Percentiles rank a stretch among this genome's conserved stretches.
Conservation (phyloP, 2,329 filamentous ascomycete genomes). For the Trichophyton verrucosum region DNA sequence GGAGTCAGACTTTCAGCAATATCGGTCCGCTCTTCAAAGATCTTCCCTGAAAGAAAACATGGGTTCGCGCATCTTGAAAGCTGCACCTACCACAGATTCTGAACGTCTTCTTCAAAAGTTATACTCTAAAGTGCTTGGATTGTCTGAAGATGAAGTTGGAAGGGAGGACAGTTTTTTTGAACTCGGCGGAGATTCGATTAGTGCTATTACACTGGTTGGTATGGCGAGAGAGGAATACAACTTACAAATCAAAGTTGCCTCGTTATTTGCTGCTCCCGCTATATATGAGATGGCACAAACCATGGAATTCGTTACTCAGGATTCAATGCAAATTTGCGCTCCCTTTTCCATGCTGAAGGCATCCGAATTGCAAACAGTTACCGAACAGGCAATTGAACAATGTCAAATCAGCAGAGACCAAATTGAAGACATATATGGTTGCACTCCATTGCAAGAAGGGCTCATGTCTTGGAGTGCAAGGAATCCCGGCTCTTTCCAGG, state of each 20-base stretch:
- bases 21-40: neutral
- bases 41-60: neutral
- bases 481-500: constrained; percentile 28
- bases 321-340: neutral
- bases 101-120: neutral
- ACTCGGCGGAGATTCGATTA: constrained; percentile 10
- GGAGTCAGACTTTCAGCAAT: neutral
- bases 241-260: constrained; percentile 4
- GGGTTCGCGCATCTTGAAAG: neutral
- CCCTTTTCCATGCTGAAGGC: neutral
- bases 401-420: constrained; percentile 1
- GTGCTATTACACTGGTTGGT: constrained; percentile 7
- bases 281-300: neutral
- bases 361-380: neutral
- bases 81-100: neutral
- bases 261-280: constrained; percentile 18
- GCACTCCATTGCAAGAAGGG: constrained; percentile 30
- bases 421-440: constrained; percentile 29
- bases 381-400: constrained; percentile 6
- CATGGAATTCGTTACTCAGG: neutral
- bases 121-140: neutral
- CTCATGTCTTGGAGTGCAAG: constrained; percentile 27
- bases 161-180: constrained; percentile 4
- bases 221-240: constrained; percentile 4
- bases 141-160: constrained; percentile 1